These are phyloP conservation scores for Colletotrichum acutatum DNA, from an alignment of 2,329 filamentous ascomycete species.

Conservation along the genomic window DNA sequence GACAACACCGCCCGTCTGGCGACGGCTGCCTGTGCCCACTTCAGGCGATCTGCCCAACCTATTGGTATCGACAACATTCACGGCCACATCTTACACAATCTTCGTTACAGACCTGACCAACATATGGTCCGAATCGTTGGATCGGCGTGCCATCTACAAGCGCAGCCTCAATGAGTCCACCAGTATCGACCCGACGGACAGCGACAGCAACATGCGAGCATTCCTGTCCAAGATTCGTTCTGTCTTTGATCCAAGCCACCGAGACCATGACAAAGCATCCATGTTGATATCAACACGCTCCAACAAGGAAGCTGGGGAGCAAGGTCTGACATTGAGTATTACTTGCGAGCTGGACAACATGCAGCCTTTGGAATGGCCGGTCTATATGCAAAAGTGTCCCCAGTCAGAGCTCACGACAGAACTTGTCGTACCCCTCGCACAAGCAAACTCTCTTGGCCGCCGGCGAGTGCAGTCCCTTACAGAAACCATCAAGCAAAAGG, in stretches of 20 bases:
- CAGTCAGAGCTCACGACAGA: conserved; percentile 56
- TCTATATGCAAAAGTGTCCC: conserved; percentile 63
- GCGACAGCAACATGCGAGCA: conserved; percentile 72
- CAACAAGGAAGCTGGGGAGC: conserved; percentile 47
- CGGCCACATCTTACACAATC: conserved; percentile 68
- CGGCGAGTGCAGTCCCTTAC: conserved; percentile 57
- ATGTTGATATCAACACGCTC: conserved; percentile 54
- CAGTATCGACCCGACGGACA: conserved; percentile 79
- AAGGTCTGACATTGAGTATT: conserved; percentile 62
- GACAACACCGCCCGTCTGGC: conserved; percentile 54
- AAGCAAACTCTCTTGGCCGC: conserved; percentile 53
- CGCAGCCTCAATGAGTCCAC: conserved; percentile 72
- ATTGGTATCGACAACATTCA: conserved; percentile 70
- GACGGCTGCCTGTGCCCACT: conserved; percentile 54
- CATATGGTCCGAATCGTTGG: conserved; percentile 77
- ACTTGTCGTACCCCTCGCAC: conserved; percentile 63
- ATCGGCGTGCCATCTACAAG: conserved; percentile 69
- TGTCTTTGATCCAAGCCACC: conserved; percentile 59
- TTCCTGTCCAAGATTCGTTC: conserved; percentile 72
- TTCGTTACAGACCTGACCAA: conserved; percentile 77
- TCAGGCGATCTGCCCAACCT: conserved; percentile 65
- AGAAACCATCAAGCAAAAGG: conserved; percentile 59
- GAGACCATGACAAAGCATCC: conserved; percentile 55
- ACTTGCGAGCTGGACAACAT: conserved; percentile 74
- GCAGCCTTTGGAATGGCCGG: conserved; percentile 71